Conservation (phyloP, 2,329 filamentous ascomycete genomes). For the Penicillium expansum region DNA sequence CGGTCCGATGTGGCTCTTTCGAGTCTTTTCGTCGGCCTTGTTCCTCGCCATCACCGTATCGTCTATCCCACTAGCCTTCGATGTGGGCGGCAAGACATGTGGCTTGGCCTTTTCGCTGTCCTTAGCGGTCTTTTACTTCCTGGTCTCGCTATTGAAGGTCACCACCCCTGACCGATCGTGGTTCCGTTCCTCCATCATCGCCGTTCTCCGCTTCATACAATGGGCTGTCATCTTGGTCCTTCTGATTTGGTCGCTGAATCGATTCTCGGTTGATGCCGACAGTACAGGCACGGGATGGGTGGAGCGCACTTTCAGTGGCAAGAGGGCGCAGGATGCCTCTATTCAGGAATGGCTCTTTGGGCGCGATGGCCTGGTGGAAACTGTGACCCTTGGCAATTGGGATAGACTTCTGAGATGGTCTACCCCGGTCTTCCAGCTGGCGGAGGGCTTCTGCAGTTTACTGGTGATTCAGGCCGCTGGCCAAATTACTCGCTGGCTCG, state of each 20-base stretch:
- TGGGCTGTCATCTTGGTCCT: slow-evolving; percentile 82
- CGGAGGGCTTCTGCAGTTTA: slow-evolving; percentile 94
- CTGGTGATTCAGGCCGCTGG: slow-evolving; percentile 93
- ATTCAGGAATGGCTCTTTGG: slow-evolving; percentile 85
- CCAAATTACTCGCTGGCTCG: slow-evolving; percentile 90
- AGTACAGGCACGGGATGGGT: slow-evolving; percentile 65
- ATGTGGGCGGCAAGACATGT: slow-evolving; percentile 92
- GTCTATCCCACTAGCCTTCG: slow-evolving; percentile 94
- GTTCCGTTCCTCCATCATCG: slow-evolving; percentile 68
- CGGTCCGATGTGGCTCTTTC: slow-evolving; percentile 74
- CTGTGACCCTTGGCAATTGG: slow-evolving; percentile 78
- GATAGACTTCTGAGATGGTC: slow-evolving; percentile 85
- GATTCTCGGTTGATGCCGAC: slow-evolving; percentile 88
- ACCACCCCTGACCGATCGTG: slow-evolving; percentile 75
- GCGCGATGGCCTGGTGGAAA: slow-evolving; percentile 77
- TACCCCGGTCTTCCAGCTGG: slow-evolving; percentile 88
- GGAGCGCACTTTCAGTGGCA: slow-evolving; percentile 69
- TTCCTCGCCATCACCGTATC: slow-evolving; percentile 92
- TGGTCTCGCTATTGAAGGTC: slow-evolving; percentile 77
- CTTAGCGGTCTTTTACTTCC: slow-evolving; percentile 84
- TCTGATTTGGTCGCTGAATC: slow-evolving; percentile 91
- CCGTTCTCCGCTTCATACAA: slow-evolving; percentile 71
- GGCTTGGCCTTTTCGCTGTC: slow-evolving; percentile 90
- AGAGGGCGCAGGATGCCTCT: slow-evolving; percentile 61
- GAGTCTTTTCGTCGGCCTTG: slow-evolving; percentile 72